Conservation (phyloP, 192 early-diverging fungal genomes). For the Umbelopsis sp. region DNA sequence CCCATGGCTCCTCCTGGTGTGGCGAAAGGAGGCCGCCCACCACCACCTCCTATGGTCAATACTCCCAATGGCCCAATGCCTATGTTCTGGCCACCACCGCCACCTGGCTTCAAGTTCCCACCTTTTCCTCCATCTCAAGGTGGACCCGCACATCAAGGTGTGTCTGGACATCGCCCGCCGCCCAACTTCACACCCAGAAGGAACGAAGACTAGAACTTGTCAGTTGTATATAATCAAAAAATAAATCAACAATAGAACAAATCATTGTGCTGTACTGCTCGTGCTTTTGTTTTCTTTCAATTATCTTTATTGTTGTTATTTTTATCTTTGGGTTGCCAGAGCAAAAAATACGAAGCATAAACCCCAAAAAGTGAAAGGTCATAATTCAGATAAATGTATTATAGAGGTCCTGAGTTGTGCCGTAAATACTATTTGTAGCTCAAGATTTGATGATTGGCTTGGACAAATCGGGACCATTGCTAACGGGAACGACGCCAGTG, state of each 20-base stretch:
- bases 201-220: background rate
- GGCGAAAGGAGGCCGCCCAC: background rate
- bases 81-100: constrained; percentile 6
- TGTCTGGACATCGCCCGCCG: background rate
- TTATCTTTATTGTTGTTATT: background rate
- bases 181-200: background rate
- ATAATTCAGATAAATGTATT: no score
- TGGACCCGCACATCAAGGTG: background rate
- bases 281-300: background rate
- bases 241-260: background rate
- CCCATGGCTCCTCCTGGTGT: background rate
- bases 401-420: no score
- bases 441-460: constrained; percentile 22
- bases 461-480: constrained; percentile 61
- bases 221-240: background rate
- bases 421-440: no score
- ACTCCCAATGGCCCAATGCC: background rate
- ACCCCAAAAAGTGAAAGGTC: background rate
- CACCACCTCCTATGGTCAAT: background rate
- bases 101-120: background rate
- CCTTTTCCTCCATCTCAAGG: no score
- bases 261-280: background rate
- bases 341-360: background rate
- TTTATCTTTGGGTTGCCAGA: background rate
- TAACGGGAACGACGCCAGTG: constrained; percentile 74